phyloP scores from a whole-genome alignment of 2,329 filamentous ascomycete genomes.

The Metarhizium rileyi region DNA sequence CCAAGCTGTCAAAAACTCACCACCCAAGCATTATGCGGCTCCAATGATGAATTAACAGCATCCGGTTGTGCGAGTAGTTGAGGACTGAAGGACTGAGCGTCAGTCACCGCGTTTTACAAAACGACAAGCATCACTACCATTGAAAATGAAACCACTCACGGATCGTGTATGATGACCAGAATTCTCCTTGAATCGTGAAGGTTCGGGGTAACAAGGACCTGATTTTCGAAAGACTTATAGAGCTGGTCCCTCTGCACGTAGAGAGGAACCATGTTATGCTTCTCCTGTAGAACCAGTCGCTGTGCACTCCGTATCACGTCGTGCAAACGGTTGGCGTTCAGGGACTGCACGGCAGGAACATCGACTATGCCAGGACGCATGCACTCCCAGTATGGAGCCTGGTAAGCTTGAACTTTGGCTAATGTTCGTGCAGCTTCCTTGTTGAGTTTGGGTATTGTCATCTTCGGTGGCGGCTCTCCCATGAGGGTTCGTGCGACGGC shows the following conservation, averaged over 20 bases:
- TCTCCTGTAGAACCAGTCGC: slow-evolving; percentile 57
- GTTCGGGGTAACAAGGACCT: slow-evolving; percentile 71
- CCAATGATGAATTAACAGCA: slow-evolving; percentile 60
- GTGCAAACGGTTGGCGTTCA: slow-evolving; percentile 57
- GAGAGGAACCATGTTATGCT: slow-evolving; percentile 69
- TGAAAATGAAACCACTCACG: slow-evolving; percentile 42
- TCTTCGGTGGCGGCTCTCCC: slow-evolving; percentile 74
- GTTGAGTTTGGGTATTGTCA: slow-evolving; percentile 46
- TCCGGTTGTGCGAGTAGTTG: slow-evolving; percentile 60
- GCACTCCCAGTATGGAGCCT: slow-evolving; percentile 75
- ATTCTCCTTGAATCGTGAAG: slow-evolving; percentile 59
- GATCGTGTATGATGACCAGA: slow-evolving; percentile 83
- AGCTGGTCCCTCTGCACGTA: slow-evolving; percentile 67
- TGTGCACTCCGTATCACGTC: slow-evolving; percentile 75
- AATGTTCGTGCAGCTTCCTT: slow-evolving; percentile 47
- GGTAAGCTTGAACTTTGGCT: slow-evolving; percentile 48
- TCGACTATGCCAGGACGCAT: slow-evolving; percentile 61
- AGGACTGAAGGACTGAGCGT: slow-evolving; percentile 33
- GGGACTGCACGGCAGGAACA: slow-evolving; percentile 38
- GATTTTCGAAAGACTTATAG: slow-evolving; percentile 72
- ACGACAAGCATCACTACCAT: neutral
- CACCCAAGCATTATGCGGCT: slow-evolving; percentile 79
- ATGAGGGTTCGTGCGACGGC: slow-evolving; percentile 89
- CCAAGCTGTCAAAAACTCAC: slow-evolving; percentile 42
- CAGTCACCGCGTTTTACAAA: neutral